Conservation (phyloP, 805 yeast genomes). For the Wickerhamiella shivajii region DNA sequence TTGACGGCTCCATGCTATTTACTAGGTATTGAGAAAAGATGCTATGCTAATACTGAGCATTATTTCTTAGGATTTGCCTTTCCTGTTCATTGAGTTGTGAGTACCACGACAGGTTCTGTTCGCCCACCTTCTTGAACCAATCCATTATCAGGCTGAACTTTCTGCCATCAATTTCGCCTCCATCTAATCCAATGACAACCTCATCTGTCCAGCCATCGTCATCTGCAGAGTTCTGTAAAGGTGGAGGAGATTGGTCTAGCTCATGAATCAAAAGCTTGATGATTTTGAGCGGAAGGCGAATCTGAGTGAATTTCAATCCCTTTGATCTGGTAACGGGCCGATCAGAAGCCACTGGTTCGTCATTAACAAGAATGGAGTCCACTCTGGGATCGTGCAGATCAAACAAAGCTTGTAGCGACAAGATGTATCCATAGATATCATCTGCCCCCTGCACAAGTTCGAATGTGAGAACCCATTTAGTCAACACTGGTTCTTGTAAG, state of each 20-base stretch:
- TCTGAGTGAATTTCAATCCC: constrained; percentile 44
- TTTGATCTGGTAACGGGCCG: constrained; percentile 69
- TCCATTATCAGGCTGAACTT: constrained; percentile 16
- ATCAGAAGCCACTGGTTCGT: constrained; percentile 36
- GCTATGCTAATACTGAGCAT: too few species aligned
- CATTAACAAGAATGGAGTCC: constrained; percentile 45
- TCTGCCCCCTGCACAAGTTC: constrained; percentile 69
- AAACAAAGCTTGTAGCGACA: constrained; percentile 57
- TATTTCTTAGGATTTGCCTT: constrained; percentile 10
- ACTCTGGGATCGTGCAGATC: constrained; percentile 42
- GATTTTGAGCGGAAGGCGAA: constrained; percentile 60
- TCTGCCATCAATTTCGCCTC: constrained; percentile 16
- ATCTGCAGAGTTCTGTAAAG: constrained; percentile 26
- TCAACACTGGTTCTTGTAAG: constrained; percentile 44
- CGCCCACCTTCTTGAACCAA: constrained; percentile 19
- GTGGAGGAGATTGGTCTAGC: constrained; percentile 40
- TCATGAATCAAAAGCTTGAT: constrained; percentile 58
- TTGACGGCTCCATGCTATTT: too few species aligned
- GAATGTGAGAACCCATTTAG: constrained; percentile 73
- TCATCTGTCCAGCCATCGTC: constrained; percentile 29
- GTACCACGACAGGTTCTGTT: constrained; percentile 13
- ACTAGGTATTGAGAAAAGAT: too few species aligned
- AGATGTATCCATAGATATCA: constrained; percentile 47
- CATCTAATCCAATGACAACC: constrained; percentile 16
- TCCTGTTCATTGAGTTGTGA: constrained; percentile 13